Base-by-base conservation (phyloP, 176 grass and related monocot genomes). In the Hyparrhenia diplandra region DNA sequence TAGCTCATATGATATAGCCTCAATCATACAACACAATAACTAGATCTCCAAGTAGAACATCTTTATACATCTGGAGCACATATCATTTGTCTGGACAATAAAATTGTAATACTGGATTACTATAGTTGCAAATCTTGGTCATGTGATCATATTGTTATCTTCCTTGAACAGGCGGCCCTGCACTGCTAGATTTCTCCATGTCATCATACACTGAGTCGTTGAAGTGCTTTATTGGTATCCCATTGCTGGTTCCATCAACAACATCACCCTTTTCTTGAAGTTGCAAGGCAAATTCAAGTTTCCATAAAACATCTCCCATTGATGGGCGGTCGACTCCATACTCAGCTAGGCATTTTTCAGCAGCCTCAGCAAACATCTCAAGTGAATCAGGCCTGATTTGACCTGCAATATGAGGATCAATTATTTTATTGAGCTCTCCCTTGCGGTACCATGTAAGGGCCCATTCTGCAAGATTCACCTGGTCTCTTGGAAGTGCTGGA, bases 401-500 rank as follows among this genome's bases (percentile, higher is more conserved):
- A 29, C 83, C 94, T 41, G 78, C 90, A 47, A 97, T 84, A 11
- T 85, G 75, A 21, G 95, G 90, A 70, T 94, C 95, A 24, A 94
- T 89, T 65, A 97, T 97, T 87, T 87, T 90, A 31, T 87, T 82
- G 73, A 94, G 83, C 69, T 92, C 85, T 27, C 92, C 95, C 70
- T 92, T 97, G 42, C 88, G 89, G 46, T 92, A 30, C 85, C 92
- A 85, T 82, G 87, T 77, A 64, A 85, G 83, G 62, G 92, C 88
- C 95, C 95, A 97, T 45, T 97, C 95, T n/a, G 90, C 95, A 7
- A 97, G 68, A 77, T 94, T 97, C 82, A 97, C 95, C 58, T 97
- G 95, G 31, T 97, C 95, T 89, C 95, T 89, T 62, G 92, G 92
- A 69, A 97, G 92, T 29, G 95, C 51, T 42, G 95, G 95, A 89